Evolutionary conservation across 176 grass and related monocot genomes (phyloP).

Genomic region (Carex littledalei): DNA sequence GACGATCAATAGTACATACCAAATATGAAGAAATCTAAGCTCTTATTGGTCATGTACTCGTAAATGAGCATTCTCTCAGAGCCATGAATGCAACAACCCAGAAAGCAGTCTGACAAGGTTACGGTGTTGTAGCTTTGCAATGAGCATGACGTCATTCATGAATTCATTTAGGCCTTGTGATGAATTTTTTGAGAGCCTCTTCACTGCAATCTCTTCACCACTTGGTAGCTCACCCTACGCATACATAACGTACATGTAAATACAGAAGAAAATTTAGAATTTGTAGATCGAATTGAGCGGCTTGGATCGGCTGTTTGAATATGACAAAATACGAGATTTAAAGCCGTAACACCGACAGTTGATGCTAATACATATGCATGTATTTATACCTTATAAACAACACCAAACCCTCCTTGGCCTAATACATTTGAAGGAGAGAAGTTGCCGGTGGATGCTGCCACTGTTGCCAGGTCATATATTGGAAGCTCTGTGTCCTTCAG

Average conservation of each 20-base stretch:
- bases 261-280: too few species aligned
- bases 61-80: slow-evolving; percentile 47
- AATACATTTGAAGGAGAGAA: slow-evolving; percentile 35
- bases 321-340: not conserved
- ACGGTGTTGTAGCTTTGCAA: slow-evolving; percentile 57
- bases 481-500: slow-evolving; percentile 26
- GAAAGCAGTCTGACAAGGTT: slow-evolving; percentile 50
- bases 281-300: not conserved
- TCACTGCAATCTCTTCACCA: slow-evolving; percentile 57
- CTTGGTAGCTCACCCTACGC: slow-evolving; percentile 26
- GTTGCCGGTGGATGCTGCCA: slow-evolving; percentile 31
- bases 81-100: slow-evolving; percentile 45
- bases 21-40: slow-evolving; percentile 62
- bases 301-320: not conserved
- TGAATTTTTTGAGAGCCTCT: slow-evolving; percentile 35
- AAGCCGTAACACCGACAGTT: too few species aligned
- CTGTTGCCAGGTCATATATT: slow-evolving; percentile 26
- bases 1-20: slow-evolving; percentile 14
- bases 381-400: slow-evolving; percentile 48
- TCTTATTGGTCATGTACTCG: slow-evolving; percentile 68
- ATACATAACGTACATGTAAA: too few species aligned
- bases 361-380: too few species aligned
- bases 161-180: slow-evolving; percentile 50
- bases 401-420: slow-evolving; percentile 51
- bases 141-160: slow-evolving; percentile 55